A percentile compares a stretch with the other conserved stretches of the same genome.
Evolutionary conservation across 345 rosid species (phyloP).

Genomic region (Aegle marmelos): DNA sequence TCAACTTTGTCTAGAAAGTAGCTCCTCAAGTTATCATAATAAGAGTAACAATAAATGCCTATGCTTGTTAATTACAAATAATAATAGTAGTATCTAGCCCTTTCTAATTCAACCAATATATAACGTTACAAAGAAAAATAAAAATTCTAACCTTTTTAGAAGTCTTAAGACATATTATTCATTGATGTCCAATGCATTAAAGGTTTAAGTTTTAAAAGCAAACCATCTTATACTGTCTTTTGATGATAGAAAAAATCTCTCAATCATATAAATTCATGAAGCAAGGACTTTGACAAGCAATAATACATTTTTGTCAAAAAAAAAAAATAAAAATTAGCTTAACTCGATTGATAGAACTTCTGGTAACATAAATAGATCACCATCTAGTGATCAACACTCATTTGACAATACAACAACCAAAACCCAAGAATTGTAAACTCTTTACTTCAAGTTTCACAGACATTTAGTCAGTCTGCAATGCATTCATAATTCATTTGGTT

Average conservation of each 20-base stretch:
- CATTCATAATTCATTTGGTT: background rate
- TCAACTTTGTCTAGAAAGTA: no score
- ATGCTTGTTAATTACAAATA: background rate
- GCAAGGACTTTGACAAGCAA: background rate
- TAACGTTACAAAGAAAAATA: background rate
- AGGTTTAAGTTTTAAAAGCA: background rate
- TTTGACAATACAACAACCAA: background rate
- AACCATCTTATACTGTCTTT: no score
- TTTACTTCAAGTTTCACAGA: background rate
- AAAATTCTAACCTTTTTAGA: background rate
- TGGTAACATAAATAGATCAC: background rate
- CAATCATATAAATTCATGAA: background rate
- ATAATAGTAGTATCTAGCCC: background rate
- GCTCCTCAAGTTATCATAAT: background rate
- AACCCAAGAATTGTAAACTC: background rate
- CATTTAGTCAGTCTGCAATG: background rate
- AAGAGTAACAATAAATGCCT: background rate
- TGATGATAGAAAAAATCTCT: background rate
- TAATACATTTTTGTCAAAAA: background rate
- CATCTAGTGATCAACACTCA: background rate
- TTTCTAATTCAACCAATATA: background rate
- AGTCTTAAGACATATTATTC: background rate
- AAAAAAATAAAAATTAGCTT: background rate
- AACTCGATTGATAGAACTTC: background rate
- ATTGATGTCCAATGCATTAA: background rate